phyloP scores from a whole-genome alignment of 306 rosid species.

The Betula pendula region DNA sequence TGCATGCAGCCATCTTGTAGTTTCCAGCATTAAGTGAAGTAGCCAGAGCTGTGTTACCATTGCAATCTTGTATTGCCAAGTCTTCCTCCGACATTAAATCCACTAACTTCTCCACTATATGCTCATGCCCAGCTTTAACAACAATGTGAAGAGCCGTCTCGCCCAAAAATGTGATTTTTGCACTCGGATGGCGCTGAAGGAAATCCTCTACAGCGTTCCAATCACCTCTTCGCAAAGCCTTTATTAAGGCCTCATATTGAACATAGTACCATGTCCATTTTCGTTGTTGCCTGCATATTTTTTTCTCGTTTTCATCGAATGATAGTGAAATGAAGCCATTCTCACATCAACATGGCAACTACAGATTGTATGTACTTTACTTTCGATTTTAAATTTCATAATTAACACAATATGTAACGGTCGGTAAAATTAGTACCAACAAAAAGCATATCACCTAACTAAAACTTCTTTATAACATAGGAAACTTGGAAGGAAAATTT shows the following conservation, averaged over 20 bases:
- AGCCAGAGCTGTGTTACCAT: background rate
- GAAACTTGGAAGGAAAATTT: no score
- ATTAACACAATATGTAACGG: no score
- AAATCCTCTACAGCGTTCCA: background rate
- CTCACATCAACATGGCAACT: no score
- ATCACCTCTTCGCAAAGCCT: background rate
- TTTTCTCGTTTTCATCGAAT: background rate
- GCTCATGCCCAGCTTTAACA: background rate
- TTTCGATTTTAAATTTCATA: no score
- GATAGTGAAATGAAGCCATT: no score
- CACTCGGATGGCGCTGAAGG: background rate
- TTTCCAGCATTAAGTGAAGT: background rate
- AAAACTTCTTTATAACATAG: no score
- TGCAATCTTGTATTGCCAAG: background rate
- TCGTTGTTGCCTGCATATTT: no score
- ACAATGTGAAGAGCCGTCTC: conserved; percentile 8
- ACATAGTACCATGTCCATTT: no score
- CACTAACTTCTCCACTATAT: conserved; percentile 1
- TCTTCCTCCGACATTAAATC: background rate
- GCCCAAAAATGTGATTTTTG: background rate
- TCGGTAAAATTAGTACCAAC: no score
- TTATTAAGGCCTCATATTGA: background rate
- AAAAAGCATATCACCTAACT: no score
- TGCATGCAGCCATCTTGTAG: background rate
- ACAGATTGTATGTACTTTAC: no score